Conservation (phyloP, 2,329 filamentous ascomycete genomes). For the Elsinoe fawcettii region DNA sequence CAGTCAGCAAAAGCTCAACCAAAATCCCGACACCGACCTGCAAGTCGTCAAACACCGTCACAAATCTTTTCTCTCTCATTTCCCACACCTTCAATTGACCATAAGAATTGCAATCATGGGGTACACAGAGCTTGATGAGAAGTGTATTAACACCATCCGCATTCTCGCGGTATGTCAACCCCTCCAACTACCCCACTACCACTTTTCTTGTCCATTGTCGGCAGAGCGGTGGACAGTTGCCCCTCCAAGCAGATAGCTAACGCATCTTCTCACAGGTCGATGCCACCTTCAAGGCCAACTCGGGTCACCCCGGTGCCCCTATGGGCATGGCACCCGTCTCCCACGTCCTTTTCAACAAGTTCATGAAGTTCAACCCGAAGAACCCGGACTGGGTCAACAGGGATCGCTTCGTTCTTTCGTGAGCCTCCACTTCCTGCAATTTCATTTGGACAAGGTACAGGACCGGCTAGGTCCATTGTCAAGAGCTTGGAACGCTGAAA, state of each 20-base stretch:
- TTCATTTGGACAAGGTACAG: slow-evolving; percentile 4
- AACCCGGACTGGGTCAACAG: slow-evolving; percentile 96
- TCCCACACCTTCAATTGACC: slow-evolving; percentile 12
- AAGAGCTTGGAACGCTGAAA: slow-evolving; percentile 4
- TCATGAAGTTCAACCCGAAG: slow-evolving; percentile 99
- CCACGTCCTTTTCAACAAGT: slow-evolving; percentile 97
- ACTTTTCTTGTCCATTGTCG: slow-evolving; percentile 16
- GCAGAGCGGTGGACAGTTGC: not conserved
- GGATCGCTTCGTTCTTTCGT: slow-evolving; percentile 98
- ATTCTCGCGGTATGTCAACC: slow-evolving; percentile 69
- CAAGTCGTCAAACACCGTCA: slow-evolving; percentile 2
- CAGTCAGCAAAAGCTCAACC: slow-evolving; percentile 14
- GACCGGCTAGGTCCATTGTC: not conserved
- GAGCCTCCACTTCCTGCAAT: slow-evolving; percentile 37
- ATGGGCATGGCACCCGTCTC: slow-evolving; percentile 95
- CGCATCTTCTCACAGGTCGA: slow-evolving; percentile 61
- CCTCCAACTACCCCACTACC: slow-evolving; percentile 22
- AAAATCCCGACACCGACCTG: slow-evolving; percentile 9
- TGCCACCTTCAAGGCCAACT: slow-evolving; percentile 94
- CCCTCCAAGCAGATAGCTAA: not conserved
- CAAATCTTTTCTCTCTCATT: slow-evolving; percentile 16
- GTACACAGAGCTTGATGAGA: slow-evolving; percentile 78
- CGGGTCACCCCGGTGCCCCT: slow-evolving; percentile 95
- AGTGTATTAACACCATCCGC: slow-evolving; percentile 97
- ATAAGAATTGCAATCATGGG: slow-evolving; percentile 57